phyloP scores from a whole-genome alignment of 179 eudicot genomes.

The Beta macrorhiza region DNA sequence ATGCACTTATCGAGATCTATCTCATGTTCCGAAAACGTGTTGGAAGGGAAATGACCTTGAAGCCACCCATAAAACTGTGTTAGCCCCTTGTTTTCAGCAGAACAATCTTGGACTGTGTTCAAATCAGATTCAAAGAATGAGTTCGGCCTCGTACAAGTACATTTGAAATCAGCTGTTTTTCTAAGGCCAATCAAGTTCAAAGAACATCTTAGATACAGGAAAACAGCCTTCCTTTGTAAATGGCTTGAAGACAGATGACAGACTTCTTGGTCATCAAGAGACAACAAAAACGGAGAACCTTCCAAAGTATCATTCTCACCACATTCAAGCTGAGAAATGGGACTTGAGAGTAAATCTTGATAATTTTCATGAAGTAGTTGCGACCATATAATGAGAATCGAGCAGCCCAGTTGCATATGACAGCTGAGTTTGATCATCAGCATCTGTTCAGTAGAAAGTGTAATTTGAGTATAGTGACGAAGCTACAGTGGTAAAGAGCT shows the following conservation, averaged over 20 bases:
- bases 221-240: slow-evolving; percentile 66
- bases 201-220: slow-evolving; percentile 68
- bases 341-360: slow-evolving; percentile 52
- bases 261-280: slow-evolving; percentile 28
- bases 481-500: not conserved
- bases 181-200: slow-evolving; percentile 43
- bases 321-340: slow-evolving; percentile 36
- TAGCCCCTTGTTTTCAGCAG: slow-evolving; percentile 44
- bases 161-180: slow-evolving; percentile 30
- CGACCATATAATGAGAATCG: slow-evolving; percentile 50
- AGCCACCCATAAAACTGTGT: slow-evolving; percentile 69
- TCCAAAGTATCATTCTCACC: slow-evolving; percentile 47
- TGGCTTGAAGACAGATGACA: slow-evolving; percentile 41
- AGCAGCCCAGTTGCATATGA: slow-evolving; percentile 34
- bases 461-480: too few relatives aligned
- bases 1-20: slow-evolving; percentile 43
- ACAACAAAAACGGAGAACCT: slow-evolving; percentile 66
- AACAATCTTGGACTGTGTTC: slow-evolving; percentile 26
- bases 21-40: slow-evolving; percentile 30
- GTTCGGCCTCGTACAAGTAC: slow-evolving; percentile 34
- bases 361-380: slow-evolving; percentile 57
- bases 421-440: slow-evolving; percentile 70
- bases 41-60: slow-evolving; percentile 42
- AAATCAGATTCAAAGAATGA: slow-evolving; percentile 29
- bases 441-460: slow-evolving; percentile 47